Evolutionary conservation across 2,329 filamentous ascomycete genomes (phyloP).

Genomic region (Elsinoe necatrix): DNA sequence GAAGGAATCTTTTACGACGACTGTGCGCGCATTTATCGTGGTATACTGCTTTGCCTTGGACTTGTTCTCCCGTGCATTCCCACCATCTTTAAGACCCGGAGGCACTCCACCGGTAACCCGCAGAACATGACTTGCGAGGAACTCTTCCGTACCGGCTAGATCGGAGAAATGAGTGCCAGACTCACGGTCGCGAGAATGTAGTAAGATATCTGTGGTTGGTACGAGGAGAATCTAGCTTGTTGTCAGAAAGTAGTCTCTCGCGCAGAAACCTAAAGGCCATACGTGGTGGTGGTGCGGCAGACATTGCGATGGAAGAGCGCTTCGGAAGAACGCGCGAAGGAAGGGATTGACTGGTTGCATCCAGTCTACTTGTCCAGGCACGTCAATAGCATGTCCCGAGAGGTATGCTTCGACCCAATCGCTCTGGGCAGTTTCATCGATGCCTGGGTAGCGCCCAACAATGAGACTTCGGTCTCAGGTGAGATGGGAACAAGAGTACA

Average conservation of each 20-base stretch:
- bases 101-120: slow-evolving; percentile 58
- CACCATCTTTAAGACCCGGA: slow-evolving; percentile 41
- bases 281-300: slow-evolving; percentile 81
- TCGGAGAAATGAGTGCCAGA: slow-evolving; percentile 68
- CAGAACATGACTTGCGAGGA: slow-evolving; percentile 92
- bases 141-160: slow-evolving; percentile 82
- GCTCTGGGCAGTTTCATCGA: not conserved
- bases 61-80: slow-evolving; percentile 66
- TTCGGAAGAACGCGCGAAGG: slow-evolving; percentile 96
- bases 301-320: slow-evolving; percentile 85
- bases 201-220: slow-evolving; percentile 82
- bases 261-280: slow-evolving; percentile 23
- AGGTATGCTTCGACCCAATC: not conserved
- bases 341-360: slow-evolving; percentile 99
- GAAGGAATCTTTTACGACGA: slow-evolving; percentile 87
- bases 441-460: not conserved
- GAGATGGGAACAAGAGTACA: too few species aligned
- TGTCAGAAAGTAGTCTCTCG: slow-evolving; percentile 16
- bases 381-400: not conserved
- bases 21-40: slow-evolving; percentile 83
- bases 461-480: too few species aligned
- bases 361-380: not conserved
- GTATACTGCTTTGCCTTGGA: slow-evolving; percentile 91
- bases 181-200: slow-evolving; percentile 81
- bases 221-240: slow-evolving; percentile 68